Evolutionary conservation across 352 stramenopile genomes (phyloP), one percentile per base, ranked within the genome.

Genomic region (Pythium sp.): DNA sequence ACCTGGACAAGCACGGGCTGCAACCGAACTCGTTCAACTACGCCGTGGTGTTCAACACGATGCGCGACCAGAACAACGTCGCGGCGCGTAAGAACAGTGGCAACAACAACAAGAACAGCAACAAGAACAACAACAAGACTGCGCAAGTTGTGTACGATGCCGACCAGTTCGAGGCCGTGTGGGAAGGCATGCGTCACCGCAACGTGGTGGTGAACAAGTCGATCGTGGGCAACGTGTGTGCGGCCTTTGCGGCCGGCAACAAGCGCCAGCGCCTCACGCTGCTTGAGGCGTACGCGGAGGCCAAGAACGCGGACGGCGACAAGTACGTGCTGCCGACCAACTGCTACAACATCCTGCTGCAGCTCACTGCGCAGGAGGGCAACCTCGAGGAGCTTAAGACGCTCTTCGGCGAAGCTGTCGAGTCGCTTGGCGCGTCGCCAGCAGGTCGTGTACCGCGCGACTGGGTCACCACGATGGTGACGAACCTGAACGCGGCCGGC

Each of bases 201-300:
- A 66, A 68, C 24, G 67, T 88, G 36, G 67, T 63, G 22, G 65
- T 85, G 46, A 87, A 74, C 58, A 81, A 74, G 53, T 68, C 69
- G n/a, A 63, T 86, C 34, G 71, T 86, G 24, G 79, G 80, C 28
- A 72, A 82, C 59, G 62, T 86, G 59, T 87, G 75, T 58, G 67
- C 75, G 47, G 68, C 69, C 32, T 86, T 89, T 43, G 62, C 70
- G 12, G 53, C 28, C 47, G 82, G 77, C 38, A 74, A 80, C 67
- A 89, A 88, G 67, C 72, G 80, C 46, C 82, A 91, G 67, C 82
- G 80, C 26, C 68, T 86, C 62, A 71, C 79, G 59, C 63, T 91
- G 46, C 72, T 91, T 18, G 80, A 91, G 43, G 79, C 75, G 49
- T 91, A 86, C 72, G 68, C 71, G 7, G 68, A 77, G 24, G 72